These are phyloP conservation scores for Durotheca rogersii DNA, from an alignment of 495 filamentous ascomycete genomes.

Conservation along the genomic window DNA sequence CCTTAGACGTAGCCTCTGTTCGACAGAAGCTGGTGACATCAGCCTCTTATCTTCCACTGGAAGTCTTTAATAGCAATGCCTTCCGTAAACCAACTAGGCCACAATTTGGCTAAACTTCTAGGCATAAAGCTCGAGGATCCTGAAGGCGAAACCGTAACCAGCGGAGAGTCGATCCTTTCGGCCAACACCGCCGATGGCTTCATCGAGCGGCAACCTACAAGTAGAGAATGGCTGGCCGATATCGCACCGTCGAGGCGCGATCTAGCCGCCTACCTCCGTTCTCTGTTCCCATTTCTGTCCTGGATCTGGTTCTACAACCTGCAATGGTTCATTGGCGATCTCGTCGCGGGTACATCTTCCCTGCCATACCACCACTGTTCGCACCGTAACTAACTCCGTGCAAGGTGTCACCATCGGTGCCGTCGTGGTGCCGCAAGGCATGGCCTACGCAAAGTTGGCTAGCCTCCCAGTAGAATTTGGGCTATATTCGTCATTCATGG, in stretches of 20 bases:
- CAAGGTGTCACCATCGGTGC: slow-evolving; percentile 89
- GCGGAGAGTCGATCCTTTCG: slow-evolving; percentile 80
- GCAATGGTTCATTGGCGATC: slow-evolving; percentile 84
- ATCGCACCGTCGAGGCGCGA: slow-evolving; percentile 58
- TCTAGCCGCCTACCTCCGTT: slow-evolving; percentile 58
- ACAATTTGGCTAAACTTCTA: slow-evolving; percentile 72
- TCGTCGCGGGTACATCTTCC: slow-evolving; percentile 73
- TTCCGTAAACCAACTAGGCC: slow-evolving; percentile 54
- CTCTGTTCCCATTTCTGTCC: slow-evolving; percentile 79
- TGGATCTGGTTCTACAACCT: slow-evolving; percentile 90
- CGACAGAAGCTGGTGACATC: too few relatives aligned
- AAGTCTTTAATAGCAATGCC: slow-evolving; percentile 18
- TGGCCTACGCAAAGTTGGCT: slow-evolving; percentile 93
- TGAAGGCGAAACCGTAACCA: slow-evolving; percentile 56
- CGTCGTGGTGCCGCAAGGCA: slow-evolving; percentile 94
- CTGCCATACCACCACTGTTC: not conserved
- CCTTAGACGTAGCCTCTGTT: too few relatives aligned
- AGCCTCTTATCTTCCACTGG: too few relatives aligned
- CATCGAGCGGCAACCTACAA: slow-evolving; percentile 77
- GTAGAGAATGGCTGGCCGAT: slow-evolving; percentile 67
- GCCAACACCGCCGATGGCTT: slow-evolving; percentile 75
- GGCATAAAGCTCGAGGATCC: slow-evolving; percentile 80
- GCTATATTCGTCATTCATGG: slow-evolving; percentile 97
- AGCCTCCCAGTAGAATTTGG: slow-evolving; percentile 77
- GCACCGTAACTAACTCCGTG: slow-evolving; percentile 18